These are phyloP conservation scores for Fagopyrum tataricum DNA, from an alignment of 148 eudicot species.

Conservation along the genomic window DNA sequence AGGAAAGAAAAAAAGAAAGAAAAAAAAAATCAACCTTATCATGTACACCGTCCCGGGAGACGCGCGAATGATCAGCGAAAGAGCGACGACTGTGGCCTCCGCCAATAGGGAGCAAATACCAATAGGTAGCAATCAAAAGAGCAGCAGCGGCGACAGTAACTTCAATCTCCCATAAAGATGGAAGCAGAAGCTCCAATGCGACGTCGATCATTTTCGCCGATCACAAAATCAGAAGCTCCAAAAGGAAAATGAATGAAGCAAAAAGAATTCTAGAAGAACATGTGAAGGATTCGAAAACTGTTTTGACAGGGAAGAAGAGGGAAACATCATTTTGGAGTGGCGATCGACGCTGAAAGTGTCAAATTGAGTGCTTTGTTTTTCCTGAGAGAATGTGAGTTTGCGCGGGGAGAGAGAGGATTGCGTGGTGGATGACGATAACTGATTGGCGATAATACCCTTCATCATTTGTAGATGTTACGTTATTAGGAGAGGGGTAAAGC, in stretches of 20 bases:
- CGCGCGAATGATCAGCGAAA: neutral
- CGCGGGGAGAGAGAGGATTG: constrained; percentile 9
- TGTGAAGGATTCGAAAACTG: neutral
- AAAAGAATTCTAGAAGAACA: neutral
- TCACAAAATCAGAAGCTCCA: constrained; percentile 1
- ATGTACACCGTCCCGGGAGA: neutral
- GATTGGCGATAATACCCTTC: neutral
- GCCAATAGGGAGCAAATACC: neutral
- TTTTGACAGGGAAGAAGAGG: neutral
- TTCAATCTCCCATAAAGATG: constrained; percentile 11
- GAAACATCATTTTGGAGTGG: neutral
- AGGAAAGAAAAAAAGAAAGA: neutral
- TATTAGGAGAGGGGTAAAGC: neutral
- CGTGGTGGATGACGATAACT: neutral
- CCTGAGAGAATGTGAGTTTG: neutral
- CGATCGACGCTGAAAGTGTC: neutral
- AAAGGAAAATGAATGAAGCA: neutral
- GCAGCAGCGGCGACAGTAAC: constrained; percentile 1
- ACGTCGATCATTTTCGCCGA: constrained; percentile 10
- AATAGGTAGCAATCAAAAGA: neutral
- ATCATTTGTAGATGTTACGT: neutral
- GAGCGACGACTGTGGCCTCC: neutral
- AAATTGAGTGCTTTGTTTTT: neutral
- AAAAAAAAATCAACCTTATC: neutral
- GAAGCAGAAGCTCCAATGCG: constrained; percentile 3